Base-by-base conservation (phyloP, 1,139 yeast species). In the Suhomyces chickasaworum region DNA sequence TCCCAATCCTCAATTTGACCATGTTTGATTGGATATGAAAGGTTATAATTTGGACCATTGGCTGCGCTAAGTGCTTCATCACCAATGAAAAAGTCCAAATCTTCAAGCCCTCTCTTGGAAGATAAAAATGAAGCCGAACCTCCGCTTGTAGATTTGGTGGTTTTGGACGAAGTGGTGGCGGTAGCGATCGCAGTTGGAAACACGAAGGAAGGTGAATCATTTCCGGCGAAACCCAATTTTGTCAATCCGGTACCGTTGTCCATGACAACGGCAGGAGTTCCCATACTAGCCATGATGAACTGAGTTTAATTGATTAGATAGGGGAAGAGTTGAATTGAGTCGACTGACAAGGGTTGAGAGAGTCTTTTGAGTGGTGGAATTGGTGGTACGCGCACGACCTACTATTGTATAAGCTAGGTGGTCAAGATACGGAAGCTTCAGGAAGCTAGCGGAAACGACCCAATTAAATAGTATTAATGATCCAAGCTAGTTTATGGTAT, bases 1-100 rank as follows among this genome's bases (percentile, higher is more conserved):
- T 95, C 99, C 99, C 99, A 93, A 65, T 93, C 90, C 67, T 93
- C 99, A 54, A 93, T 86, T 71, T 93, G 99, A 18, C 99, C 99
- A 63, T 93, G 99, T 66, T 89, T 86, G 53, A 93, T 89, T 15
- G 99, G 99, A 61, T 93, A 93, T 53, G 83, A 82, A 52, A 95
- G 75, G 37, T 93, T 87, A 67, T 93, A 95, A 43, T 89, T 86
- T 17, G 96, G 90, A 3, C 97, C 96, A 63, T 82, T 86, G 13
- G 97, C 86, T 12, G 97, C 96, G 42, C 79, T 81, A 35, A 93
- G 64, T 1, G 99, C 99, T 65, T 91, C 98, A 60, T 93, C 93
- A 27, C 99, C 99, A 60, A 95, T 95, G 66, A 77, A 91, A 60
- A 93, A 93, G 68, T 91, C 97, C 63, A 95, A 78, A 68, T 93